Evolutionary conservation across 768 basidiomycete genomes (phyloP), one percentile per base, ranked within the genome.

Genomic region (Termitomyces sp.): DNA sequence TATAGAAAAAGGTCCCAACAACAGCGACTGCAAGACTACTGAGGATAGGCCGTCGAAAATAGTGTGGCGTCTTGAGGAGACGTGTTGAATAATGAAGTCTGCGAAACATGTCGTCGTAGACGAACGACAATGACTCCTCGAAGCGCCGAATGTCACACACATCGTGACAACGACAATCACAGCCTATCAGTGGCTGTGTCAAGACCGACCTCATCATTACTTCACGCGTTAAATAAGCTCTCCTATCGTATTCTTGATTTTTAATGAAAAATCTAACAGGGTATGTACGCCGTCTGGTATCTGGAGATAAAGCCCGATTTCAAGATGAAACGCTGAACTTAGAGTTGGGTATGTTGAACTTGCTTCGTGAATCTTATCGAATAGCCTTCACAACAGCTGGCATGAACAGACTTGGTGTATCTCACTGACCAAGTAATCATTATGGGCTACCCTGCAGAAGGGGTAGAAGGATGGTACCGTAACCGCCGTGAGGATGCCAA

Each of bases 381-480:
- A n/a, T n/a, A n/a, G n/a, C n/a, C n/a, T n/a, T n/a, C n/a, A n/a
- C n/a, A n/a, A n/a, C n/a, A n/a, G n/a, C n/a, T n/a, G n/a, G n/a
- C n/a, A n/a, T n/a, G n/a, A n/a, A n/a, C 29, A 71, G 85, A 86
- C 60, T 72, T 89, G 5, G 81, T 81, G 23, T 84, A 86, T 71
- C 79, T 92, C 6, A 92, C 89, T 0, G 85, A 89, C 61, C 78
- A 78, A 47, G 71, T 92, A 58, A 85, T 91, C 45, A 83, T 88
- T 56, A 88, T 87, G 86, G 93, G 93, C 20, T 94, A 88, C 66
- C 93, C 93, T 0, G 91, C 93, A 0, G 70, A 76, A 1, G 93
- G 93, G 0, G 63, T 94, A 1, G 91, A 91, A 61, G 79, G 86
- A 2, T 66, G 89, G 38, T 96, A 96, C 61, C 79, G 93, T 40